Conservation (phyloP, 2,329 filamentous ascomycete genomes). For the Penicillium palitans region DNA sequence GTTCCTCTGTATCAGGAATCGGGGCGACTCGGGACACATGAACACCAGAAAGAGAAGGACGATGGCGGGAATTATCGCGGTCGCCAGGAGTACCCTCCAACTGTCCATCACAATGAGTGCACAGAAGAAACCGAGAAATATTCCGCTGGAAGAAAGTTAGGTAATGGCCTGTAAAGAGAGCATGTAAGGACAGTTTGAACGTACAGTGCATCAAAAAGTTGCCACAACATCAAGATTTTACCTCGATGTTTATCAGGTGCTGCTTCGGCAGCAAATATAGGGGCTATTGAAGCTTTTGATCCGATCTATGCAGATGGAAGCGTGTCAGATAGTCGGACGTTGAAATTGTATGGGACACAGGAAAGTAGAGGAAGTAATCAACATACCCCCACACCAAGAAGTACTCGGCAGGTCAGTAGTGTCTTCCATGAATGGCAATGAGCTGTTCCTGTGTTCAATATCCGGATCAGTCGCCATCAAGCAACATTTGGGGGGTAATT, state of each 20-base stretch:
- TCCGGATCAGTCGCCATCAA: neutral
- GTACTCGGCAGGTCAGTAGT: constrained; percentile 30
- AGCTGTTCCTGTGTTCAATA: neutral
- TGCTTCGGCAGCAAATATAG: constrained; percentile 25
- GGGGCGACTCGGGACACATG: constrained; percentile 12
- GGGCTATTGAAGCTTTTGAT: constrained; percentile 27
- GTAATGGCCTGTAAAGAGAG: neutral
- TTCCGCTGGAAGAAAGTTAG: neutral
- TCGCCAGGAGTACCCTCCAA: neutral
- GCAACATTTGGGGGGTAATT: neutral
- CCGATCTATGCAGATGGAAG: constrained; percentile 16
- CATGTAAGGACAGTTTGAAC: neutral
- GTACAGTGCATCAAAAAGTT: constrained; percentile 27
- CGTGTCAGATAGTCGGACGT: neutral
- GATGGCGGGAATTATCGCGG: neutral
- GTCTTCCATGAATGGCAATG: constrained; percentile 25
- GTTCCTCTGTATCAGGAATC: constrained; percentile 18
- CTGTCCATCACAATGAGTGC: neutral
- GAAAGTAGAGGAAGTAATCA: neutral
- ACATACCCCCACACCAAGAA: constrained; percentile 32
- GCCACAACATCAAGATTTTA: constrained; percentile 26
- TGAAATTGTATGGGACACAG: neutral
- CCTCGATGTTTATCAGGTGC: constrained; percentile 22
- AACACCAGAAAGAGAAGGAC: constrained; percentile 1
- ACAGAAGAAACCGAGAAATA: constrained; percentile 1